Evolutionary conservation across 371 early-diverging fungal genomes (phyloP), one percentile per base, ranked within the genome.

Genomic region (Vairimorpha ceranae): DNA sequence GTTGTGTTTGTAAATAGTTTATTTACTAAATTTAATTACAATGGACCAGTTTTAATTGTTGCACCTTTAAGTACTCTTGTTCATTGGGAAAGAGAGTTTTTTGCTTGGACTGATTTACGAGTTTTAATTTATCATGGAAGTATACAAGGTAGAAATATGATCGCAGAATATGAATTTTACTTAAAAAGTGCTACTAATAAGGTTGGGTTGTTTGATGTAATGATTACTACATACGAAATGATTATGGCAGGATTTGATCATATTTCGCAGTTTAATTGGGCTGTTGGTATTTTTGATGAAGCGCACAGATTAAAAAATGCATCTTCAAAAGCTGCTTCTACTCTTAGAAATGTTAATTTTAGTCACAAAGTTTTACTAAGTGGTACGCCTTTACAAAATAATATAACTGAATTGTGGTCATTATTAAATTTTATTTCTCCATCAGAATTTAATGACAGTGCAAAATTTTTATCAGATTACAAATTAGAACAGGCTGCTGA

Each of bases 281-380:
- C 90, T 72, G 92, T 93, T 74, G 87, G 93, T 58, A 88, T 97
- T 59, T 90, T 99, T 72, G 99, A 99, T 83, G 99, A 99, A 84
- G 97, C 95, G 0, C 99, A 99, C 79, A 89, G 97, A 67, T 91
- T 99, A 84, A 99, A 99, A 85, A 97, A 99, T 82, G 92, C 93
- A 82, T 92, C 93, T 82, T 92, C 93, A 0, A 87, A 89, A 82
- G 87, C 95, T 21, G 92, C 93, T 0, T 90, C 90, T 77, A 89
- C 92, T 25, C 89, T 98, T 15, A 89, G 93, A 67, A 85, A 87
- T 35, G 86, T 96, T 71, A 85, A 88, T 27, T 91, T 92, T 46
- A 85, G 89, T 66, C 91, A 93, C 78, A 89, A 95, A 63, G 87
- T 99, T 56, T 84, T 99, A 51, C 88, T 99, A 35, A 95, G 96